Evolutionary conservation across 164 flowering plant species (phyloP).

Genomic region (Cinnamomum micranthum): DNA sequence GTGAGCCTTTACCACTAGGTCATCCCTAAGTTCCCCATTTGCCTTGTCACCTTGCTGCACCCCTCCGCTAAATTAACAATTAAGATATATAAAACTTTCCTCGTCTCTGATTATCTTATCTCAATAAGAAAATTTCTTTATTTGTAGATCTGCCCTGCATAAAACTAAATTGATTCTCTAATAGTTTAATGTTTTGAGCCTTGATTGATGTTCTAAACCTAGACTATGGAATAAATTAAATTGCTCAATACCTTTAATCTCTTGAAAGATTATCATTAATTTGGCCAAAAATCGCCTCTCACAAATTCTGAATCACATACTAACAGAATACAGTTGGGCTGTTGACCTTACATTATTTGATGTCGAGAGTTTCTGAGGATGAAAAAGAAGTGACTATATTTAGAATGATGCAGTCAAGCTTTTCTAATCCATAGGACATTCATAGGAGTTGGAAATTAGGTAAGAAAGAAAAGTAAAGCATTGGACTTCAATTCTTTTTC

Average conservation of each 20-base stretch:
- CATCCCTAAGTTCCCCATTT: not conserved
- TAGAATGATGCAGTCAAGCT: not conserved
- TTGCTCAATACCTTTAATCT: not conserved
- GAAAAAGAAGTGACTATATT: not conserved
- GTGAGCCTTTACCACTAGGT: no score
- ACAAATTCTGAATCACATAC: not conserved
- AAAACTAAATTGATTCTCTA: not conserved
- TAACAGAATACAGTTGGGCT: not conserved
- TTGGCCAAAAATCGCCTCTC: not conserved
- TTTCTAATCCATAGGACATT: not conserved
- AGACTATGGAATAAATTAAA: not conserved
- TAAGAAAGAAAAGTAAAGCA: not conserved
- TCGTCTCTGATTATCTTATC: not conserved
- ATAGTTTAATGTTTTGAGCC: not conserved
- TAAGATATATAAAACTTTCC: not conserved
- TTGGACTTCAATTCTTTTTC: not conserved
- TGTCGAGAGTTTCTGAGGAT: not conserved
- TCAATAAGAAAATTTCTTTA: not conserved
- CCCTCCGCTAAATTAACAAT: not conserved
- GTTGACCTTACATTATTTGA: not conserved
- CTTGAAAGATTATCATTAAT: not conserved
- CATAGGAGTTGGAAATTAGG: not conserved
- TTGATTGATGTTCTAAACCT: not conserved
- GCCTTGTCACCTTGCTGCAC: not conserved
- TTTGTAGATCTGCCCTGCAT: not conserved